These are phyloP conservation scores for Chamaecrista fasciculata DNA, from an alignment of 306 rosid species.

Conservation along the genomic window DNA sequence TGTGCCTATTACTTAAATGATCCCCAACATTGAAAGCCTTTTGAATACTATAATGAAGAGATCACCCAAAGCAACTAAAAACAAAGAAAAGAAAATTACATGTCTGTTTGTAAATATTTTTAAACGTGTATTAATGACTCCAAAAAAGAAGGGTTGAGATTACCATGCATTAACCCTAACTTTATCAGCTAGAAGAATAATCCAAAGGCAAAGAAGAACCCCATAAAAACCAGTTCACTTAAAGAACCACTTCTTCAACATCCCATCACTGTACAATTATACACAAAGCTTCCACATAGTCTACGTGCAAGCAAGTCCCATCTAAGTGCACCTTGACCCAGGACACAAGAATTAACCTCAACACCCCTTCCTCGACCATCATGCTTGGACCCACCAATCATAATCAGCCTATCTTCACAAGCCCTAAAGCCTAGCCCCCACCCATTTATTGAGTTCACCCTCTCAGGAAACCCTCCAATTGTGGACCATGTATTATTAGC, in stretches of 20 bases:
- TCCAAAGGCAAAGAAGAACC: constrained; percentile 34
- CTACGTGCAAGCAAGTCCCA: constrained; percentile 62
- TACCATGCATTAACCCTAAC: constrained; percentile 45
- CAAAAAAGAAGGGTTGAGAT: constrained; percentile 43
- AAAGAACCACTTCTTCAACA: constrained; percentile 42
- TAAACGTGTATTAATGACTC: constrained; percentile 40
- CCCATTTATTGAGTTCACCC: constrained; percentile 53
- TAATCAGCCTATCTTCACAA: constrained; percentile 60
- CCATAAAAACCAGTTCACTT: no score
- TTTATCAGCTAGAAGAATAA: constrained; percentile 37
- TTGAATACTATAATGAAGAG: constrained; percentile 35
- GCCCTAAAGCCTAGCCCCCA: constrained; percentile 84
- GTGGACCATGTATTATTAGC: constrained; percentile 38
- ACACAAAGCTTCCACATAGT: constrained; percentile 57
- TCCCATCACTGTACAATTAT: constrained; percentile 77
- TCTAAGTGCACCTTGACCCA: constrained; percentile 45
- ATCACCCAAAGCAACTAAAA: constrained; percentile 27
- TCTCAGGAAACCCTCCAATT: constrained; percentile 59
- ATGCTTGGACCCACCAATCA: constrained; percentile 62
- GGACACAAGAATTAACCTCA: constrained; percentile 61
- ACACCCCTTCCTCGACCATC: constrained; percentile 42
- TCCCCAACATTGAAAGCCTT: constrained; percentile 48
- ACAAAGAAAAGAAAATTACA: background rate
- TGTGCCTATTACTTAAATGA: constrained; percentile 35
- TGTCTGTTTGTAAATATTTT: constrained; percentile 39